Conservation (phyloP, 768 basidiomycete genomes). For the Tulasnella sp. region DNA sequence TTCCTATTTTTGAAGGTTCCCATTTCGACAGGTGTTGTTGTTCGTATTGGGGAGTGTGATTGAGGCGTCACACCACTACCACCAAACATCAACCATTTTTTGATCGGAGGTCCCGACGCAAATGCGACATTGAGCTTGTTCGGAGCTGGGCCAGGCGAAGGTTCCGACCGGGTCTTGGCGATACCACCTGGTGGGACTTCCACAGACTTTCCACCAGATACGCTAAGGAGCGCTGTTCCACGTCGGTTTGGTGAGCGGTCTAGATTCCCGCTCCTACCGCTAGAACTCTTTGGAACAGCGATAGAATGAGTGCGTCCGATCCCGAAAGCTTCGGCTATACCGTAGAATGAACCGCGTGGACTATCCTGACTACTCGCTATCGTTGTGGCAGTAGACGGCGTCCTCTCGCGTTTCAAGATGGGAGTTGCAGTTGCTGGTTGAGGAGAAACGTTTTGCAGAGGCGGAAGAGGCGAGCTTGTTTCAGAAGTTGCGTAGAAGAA, state of each 20-base stretch:
- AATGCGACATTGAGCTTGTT: slow-evolving; percentile 1
- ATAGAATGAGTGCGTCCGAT: background rate
- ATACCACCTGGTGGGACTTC: background rate
- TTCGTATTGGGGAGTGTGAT: background rate
- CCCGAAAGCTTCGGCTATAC: background rate
- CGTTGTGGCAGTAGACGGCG: background rate
- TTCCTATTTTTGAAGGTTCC: background rate
- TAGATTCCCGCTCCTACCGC: background rate
- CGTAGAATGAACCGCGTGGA: background rate
- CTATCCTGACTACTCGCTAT: background rate
- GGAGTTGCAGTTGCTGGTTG: background rate
- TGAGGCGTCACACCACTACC: background rate
- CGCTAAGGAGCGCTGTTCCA: background rate
- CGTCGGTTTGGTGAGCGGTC: slow-evolving; percentile 4
- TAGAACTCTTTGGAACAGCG: background rate
- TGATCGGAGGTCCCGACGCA: background rate
- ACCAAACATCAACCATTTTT: slow-evolving; percentile 4
- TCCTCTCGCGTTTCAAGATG: background rate
- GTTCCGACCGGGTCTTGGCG: background rate
- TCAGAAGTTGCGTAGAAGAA: background rate
- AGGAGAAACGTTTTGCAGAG: too few species aligned
- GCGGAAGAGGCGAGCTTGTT: background rate
- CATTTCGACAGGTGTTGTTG: background rate
- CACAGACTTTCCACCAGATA: background rate
- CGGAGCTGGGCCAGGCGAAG: background rate